Conservation (phyloP, 2,329 filamentous ascomycete genomes). For the Westerdykella sp. region DNA sequence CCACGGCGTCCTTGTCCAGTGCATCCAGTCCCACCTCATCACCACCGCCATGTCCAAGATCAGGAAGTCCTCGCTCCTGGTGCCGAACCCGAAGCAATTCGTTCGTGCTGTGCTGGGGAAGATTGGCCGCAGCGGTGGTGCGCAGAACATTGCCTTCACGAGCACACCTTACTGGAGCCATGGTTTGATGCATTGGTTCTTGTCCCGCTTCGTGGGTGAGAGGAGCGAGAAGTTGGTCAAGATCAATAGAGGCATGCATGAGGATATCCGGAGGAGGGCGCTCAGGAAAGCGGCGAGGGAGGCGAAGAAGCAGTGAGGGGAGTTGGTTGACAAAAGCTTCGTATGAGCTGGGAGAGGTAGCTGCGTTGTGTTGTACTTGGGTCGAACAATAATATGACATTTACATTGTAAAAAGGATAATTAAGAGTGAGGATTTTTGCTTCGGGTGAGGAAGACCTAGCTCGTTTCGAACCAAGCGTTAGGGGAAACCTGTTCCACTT, state of each 20-base stretch:
- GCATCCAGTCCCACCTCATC: constrained; percentile 87
- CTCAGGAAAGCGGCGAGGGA: constrained; percentile 79
- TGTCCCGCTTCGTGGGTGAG: constrained; percentile 56
- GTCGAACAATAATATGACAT: no score
- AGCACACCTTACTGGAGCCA: constrained; percentile 94
- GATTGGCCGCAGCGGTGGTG: constrained; percentile 70
- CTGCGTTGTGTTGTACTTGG: no score
- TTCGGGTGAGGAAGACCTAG: no score
- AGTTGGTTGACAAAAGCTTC: no score
- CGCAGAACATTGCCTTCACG: constrained; percentile 72
- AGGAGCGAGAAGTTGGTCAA: constrained; percentile 53
- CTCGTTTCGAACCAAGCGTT: no score
- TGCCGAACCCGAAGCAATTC: constrained; percentile 77
- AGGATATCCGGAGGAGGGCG: constrained; percentile 74
- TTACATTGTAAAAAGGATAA: no score
- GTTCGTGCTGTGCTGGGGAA: constrained; percentile 73
- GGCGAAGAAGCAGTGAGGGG: constrained; percentile 55
- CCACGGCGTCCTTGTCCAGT: constrained; percentile 79
- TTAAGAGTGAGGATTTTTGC: no score
- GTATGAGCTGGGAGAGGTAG: no score
- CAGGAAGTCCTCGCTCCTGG: constrained; percentile 65
- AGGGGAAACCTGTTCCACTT: no score
- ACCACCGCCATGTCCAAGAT: constrained; percentile 98
- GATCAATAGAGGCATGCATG: constrained; percentile 66
- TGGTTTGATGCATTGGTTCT: constrained; percentile 76